These are phyloP conservation scores for Ettlia oleoabundans DNA, from an alignment of 139 green algal genomes.

Conservation along the genomic window DNA sequence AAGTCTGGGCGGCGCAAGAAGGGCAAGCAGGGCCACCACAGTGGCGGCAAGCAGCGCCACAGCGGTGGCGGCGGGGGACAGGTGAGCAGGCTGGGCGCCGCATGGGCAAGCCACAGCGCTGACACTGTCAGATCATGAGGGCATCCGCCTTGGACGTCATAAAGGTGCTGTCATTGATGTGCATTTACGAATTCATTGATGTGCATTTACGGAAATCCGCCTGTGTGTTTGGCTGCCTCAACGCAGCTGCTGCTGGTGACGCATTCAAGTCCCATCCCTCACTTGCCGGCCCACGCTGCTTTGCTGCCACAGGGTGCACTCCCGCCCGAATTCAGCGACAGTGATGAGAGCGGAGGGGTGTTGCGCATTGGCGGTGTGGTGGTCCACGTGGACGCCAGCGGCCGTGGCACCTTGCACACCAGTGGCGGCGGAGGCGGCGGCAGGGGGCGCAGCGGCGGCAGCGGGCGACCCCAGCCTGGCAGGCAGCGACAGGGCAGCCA, in stretches of 20 bases:
- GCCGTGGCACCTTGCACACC: background rate
- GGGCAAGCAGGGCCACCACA: conserved; percentile 13
- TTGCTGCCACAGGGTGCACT: too few species aligned
- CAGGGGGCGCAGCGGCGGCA: background rate
- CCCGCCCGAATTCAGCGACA: background rate
- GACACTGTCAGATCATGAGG: conserved; percentile 1
- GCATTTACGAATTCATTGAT: too few species aligned
- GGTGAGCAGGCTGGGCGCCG: background rate
- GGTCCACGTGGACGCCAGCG: background rate
- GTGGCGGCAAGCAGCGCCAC: background rate
- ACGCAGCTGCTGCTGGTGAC: too few species aligned
- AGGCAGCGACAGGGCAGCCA: background rate
- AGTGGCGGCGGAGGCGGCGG: background rate
- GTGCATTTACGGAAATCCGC: too few species aligned
- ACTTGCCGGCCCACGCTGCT: too few species aligned
- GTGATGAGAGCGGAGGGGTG: background rate
- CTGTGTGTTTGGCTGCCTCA: too few species aligned
- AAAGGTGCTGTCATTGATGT: too few species aligned
- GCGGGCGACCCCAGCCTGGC: too few species aligned
- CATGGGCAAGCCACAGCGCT: too few species aligned
- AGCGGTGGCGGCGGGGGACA: background rate
- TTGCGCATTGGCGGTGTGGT: conserved; percentile 35
- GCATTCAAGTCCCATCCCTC: too few species aligned
- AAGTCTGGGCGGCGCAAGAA: conserved; percentile 2
- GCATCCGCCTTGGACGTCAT: too few species aligned